Evolutionary conservation across 352 stramenopile species (phyloP).

Genomic region (Nothophytophthora sp.): DNA sequence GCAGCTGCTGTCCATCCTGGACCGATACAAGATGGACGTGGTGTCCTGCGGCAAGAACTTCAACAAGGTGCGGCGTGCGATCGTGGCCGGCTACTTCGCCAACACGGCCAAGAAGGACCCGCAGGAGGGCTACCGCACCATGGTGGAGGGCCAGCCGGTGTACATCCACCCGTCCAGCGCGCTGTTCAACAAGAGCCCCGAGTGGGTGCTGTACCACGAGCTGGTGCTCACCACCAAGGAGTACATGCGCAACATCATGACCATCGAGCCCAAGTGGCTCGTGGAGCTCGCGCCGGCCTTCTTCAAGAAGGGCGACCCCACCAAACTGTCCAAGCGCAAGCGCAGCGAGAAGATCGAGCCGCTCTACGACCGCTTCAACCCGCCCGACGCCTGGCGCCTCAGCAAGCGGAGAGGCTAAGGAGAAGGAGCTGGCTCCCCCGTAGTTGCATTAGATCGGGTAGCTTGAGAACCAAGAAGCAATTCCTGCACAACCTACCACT

Average conservation of each 20-base stretch:
- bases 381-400: conserved; percentile 96
- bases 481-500: not conserved
- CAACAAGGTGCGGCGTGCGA: conserved; percentile 97
- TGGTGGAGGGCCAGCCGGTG: conserved; percentile 98
- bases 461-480: conserved; percentile 8
- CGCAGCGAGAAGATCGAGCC: conserved; percentile 99
- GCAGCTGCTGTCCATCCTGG: conserved; percentile 99
- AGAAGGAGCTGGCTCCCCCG: too few species aligned
- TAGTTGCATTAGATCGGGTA: conserved; percentile 3
- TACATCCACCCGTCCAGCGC: conserved; percentile 99
- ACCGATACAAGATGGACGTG: conserved; percentile 99
- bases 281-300: conserved; percentile 96
- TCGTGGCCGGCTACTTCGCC: conserved; percentile 99
- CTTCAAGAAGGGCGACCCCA: conserved; percentile 98
- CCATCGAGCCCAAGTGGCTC: conserved; percentile 99
- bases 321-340: conserved; percentile 98
- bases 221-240: conserved; percentile 96
- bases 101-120: conserved; percentile 99
- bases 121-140: conserved; percentile 98
- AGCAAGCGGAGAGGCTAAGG: conserved; percentile 94
- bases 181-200: conserved; percentile 99
- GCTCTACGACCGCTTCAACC: conserved; percentile 98
- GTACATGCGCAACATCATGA: conserved; percentile 99
- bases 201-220: conserved; percentile 99
- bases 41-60: conserved; percentile 96